Evolutionary conservation across 2,329 filamentous ascomycete genomes (phyloP), one percentile per base, ranked within the genome.

Genomic region (Neoscytalidium dimidiatum): DNA sequence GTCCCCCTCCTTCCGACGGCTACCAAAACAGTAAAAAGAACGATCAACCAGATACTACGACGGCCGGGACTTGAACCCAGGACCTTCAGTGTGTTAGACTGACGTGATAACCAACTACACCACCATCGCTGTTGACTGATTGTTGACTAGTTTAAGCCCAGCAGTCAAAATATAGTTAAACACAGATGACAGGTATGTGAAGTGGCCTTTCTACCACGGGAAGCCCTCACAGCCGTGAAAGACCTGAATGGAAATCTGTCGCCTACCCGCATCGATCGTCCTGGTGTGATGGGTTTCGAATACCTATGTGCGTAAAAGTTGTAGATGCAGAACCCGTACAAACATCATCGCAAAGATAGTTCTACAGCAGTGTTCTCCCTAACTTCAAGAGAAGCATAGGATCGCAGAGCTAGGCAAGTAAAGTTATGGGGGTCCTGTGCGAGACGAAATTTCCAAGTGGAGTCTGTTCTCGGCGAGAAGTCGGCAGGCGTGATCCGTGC

Each of bases 51-150:
- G 29, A 38, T 56, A 19, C 17, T 57, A 44, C 26, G 41, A 46
- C 56, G 56, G 41, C 56, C 56, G 56, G 43, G 56, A 33, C 38
- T 48, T 48, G 56, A 60, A 60, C 56, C 43, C 56, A 46, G 41
- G 41, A 60, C 56, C 56, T 46, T 60, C 28, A 33, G 56, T 60
- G 41, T 79, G 77, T 79, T 79, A 78, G 77, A 79, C 77, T 78
- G 73, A 79, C 76, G 77, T 79, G 77, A 79, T 79, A 78, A 79
- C 76, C 77, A 78, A 78, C 77, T 79, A 79, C 77, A 80, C 77
- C 74, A 77, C 49, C 61, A 43, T 44, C 49, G 61, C 60, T 52
- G 9, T n/a, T 26, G 19, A 46, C 46, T 29, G 21, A 21, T 44
- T 43, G 3, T 17, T 43, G 17, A n/a, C 14, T 11, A 19, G 3